Base-by-base conservation (phyloP, 2,329 filamentous ascomycete genomes). In the Xylariaceae sp. region DNA sequence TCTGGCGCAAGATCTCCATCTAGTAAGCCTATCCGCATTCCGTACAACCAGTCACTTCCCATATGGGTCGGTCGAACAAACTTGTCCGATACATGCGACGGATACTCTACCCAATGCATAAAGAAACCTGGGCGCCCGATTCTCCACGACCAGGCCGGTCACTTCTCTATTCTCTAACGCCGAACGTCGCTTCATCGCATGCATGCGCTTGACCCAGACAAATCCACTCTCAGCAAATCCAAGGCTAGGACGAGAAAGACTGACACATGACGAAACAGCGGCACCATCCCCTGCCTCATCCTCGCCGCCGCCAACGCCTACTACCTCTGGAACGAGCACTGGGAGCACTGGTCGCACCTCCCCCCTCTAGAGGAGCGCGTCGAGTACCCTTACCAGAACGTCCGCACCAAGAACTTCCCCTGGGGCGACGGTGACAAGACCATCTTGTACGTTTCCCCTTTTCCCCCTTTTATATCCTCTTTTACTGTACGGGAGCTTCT, bases 311-410 rank as follows among this genome's bases (percentile, higher is more conserved):
- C 87, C 77, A 99, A 99, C 76, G 92, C 92, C 71, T 96, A 89
- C 76, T 86, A 87, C 73, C 86, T 96, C 65, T 99, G 92, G 91
- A 87, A 85, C 71, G 90, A 95, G 80, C 94, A 99, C 79, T 97
- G 93, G 93, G 90, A 95, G 79, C 94, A 99, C 83, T 91, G 88
- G 85, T 79, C 77, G 56, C 93, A 97, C 80, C 79, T 90, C 76
- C 85, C 89, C 62, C 89, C 94, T 67, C 82, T 93, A 68, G 91
- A 96, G 82, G 94, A 99, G 80, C 88, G 90, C 73, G 79, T 83
- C 71, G 90, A 97, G 82, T 99, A 97, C 79, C 80, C 92, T 62
- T 99, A 96, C 86, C 90, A 96, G 85, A 99, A 99, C 84, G 89
- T 99, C 77, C 89, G 94, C 75, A 84, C 85, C 76, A 97, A 94